Percentiles rank a stretch among this genome's conserved stretches.
phyloP scores from a whole-genome alignment of 768 basidiomycete species.

The Russula lepida region DNA sequence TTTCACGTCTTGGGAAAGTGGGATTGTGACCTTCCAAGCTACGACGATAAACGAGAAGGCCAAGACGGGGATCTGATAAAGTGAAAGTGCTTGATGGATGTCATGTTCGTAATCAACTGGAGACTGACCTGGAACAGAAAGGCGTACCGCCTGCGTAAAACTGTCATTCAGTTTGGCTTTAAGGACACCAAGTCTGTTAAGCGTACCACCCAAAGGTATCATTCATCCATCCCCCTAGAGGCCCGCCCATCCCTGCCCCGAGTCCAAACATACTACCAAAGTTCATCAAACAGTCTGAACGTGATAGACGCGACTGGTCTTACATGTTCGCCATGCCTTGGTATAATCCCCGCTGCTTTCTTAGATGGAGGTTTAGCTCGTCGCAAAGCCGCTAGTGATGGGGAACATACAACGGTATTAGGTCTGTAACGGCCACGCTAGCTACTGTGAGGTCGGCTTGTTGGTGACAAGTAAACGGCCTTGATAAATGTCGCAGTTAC shows the following conservation, averaged over 20 bases:
- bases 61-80: conserved; percentile 62
- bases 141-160: conserved; percentile 59
- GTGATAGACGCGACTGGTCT: conserved; percentile 22
- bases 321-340: conserved; percentile 90
- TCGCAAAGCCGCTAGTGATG: background rate
- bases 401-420: conserved; percentile 71
- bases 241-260: conserved; percentile 74
- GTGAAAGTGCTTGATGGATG: background rate
- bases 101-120: conserved; percentile 9
- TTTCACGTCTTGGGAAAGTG: conserved; percentile 57
- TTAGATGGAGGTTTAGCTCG: conserved; percentile 31
- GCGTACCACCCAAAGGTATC: conserved; percentile 79
- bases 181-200: background rate
- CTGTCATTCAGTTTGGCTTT: conserved; percentile 1
- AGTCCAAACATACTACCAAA: conserved; percentile 64
- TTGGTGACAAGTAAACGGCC: background rate
- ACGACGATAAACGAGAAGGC: conserved; percentile 64
- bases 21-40: conserved; percentile 68
- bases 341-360: conserved; percentile 80
- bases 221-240: conserved; percentile 77
- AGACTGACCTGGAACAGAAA: conserved; percentile 72
- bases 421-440: conserved; percentile 77
- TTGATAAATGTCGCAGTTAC: conserved; percentile 31
- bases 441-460: conserved; percentile 44
- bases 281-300: background rate